Evolutionary conservation across 2,329 filamentous ascomycete genomes (phyloP).

Genomic region (Purpureocillium takamizusanense): DNA sequence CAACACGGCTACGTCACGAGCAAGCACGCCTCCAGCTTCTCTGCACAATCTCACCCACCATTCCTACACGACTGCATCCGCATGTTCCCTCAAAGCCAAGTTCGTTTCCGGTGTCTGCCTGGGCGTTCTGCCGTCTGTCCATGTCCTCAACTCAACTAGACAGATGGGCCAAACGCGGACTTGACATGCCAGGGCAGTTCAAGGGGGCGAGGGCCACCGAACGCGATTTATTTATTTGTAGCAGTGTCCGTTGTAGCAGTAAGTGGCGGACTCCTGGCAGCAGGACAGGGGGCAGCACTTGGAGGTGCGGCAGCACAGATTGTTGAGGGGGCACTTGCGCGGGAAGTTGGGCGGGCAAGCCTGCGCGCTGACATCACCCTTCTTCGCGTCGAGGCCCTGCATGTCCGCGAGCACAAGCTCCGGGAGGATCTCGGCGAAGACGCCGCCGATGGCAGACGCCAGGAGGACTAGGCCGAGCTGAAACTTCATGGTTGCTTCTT

Average conservation of each 20-base stretch:
- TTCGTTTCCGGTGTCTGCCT: too few species aligned
- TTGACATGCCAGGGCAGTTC: too few species aligned
- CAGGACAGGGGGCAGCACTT: slow-evolving; percentile 7
- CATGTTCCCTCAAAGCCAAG: too few species aligned
- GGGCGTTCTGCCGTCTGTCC: too few species aligned
- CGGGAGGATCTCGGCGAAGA: slow-evolving; percentile 1
- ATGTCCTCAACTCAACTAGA: too few species aligned
- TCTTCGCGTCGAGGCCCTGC: slow-evolving; percentile 1
- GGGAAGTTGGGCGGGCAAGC: slow-evolving; percentile 4
- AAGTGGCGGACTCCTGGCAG: slow-evolving; percentile 3
- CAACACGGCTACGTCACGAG: too few species aligned
- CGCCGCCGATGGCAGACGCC: neutral
- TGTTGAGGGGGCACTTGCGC: slow-evolving; percentile 2
- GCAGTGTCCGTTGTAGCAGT: slow-evolving; percentile 7
- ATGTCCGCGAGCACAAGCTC: slow-evolving; percentile 2
- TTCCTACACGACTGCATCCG: too few species aligned
- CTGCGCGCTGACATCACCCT: neutral
- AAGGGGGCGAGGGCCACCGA: neutral
- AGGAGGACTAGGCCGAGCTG: slow-evolving; percentile 2
- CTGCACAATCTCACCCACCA: too few species aligned
- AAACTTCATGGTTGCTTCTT: slow-evolving; percentile 1
- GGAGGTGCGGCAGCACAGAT: slow-evolving; percentile 6
- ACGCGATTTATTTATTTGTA: slow-evolving; percentile 1
- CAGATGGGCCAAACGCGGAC: too few species aligned
- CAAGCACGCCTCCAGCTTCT: too few species aligned